Evolutionary conservation across 2,329 filamentous ascomycete genomes (phyloP), one percentile per base, ranked within the genome.

Genomic region (Colletotrichum sojae): DNA sequence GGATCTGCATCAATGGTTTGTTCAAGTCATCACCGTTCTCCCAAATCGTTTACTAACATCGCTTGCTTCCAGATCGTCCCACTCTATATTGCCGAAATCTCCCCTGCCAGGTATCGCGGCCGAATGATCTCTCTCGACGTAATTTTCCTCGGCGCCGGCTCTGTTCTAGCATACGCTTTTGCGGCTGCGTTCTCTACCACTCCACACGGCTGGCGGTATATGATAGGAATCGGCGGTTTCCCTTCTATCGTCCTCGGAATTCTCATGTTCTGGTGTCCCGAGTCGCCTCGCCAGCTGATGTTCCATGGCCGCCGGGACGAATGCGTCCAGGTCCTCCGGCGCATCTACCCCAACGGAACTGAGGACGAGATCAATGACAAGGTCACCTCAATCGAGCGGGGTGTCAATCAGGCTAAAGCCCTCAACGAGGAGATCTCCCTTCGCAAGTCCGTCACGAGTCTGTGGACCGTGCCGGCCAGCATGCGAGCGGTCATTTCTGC

Each of bases 1-100:
- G 79, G 80, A 1, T 78, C 76, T 6, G 82, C 81, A 15, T 79
- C 79, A 16, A 83, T 84, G 82, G 75, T 81, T 31, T 62, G 78
- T 52, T 77, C 6, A 16, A n/a, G 5, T 18, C 6, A 13, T 9
- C 46, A 22, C 3, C 20, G 5, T 5, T 5, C 8, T 22, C 1
- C 8, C 16, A 9, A 0, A 1, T 0, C 46, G 1, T 8, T 2
- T 20, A 2, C 46, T 49, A 20, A 49, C n/a, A 36, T 36, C 6
- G 12, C 6, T 9, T 2, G 3, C 20, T 3, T 3, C 2, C 3
- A 65, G 62, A 65, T 65, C 15, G 62, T 60, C 2, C 54, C 62
- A 2, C 63, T 81, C 6, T 74, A 74, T 67, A 74, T 74, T 40
- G 73, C 73, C 22, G 72, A 74, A 67, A 73, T 74, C 18, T 71